Percentiles rank a stretch among this genome's conserved stretches.
phyloP scores from a whole-genome alignment of 805 yeast genomes.

The Wickerhamomyces hampshirensis region DNA sequence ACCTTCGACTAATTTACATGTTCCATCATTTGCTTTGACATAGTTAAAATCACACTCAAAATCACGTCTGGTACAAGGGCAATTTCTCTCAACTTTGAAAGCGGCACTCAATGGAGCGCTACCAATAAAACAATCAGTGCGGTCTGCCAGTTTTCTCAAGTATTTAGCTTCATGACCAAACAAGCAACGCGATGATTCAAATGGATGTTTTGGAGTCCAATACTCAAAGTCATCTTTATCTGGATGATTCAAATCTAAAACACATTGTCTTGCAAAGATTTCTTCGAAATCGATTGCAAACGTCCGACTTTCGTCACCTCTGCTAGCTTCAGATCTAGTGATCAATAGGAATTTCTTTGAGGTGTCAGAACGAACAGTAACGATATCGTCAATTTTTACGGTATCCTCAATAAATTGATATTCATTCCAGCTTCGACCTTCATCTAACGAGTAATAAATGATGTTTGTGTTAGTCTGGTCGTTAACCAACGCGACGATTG shows the following conservation, averaged over 20 bases:
- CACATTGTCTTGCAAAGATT: slow-evolving; percentile 50
- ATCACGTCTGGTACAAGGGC: slow-evolving; percentile 82
- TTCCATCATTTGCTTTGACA: slow-evolving; percentile 65
- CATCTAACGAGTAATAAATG: slow-evolving; percentile 66
- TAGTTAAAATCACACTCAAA: slow-evolving; percentile 93
- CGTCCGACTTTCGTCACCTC: slow-evolving; percentile 41
- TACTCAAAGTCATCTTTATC: slow-evolving; percentile 55
- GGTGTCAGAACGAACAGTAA: slow-evolving; percentile 88
- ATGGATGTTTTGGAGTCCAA: slow-evolving; percentile 58
- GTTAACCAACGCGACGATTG: slow-evolving; percentile 69
- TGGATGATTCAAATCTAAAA: slow-evolving; percentile 38
- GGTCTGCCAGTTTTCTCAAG: slow-evolving; percentile 48
- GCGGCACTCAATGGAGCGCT: slow-evolving; percentile 52
- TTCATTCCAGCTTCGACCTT: slow-evolving; percentile 72
- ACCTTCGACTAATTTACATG: slow-evolving; percentile 78
- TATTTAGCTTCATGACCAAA: slow-evolving; percentile 71
- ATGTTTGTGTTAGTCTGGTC: slow-evolving; percentile 51
- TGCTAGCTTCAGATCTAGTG: slow-evolving; percentile 38
- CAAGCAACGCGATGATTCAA: slow-evolving; percentile 45
- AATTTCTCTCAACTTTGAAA: slow-evolving; percentile 52
- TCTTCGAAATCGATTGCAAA: slow-evolving; percentile 53
- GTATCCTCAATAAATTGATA: slow-evolving; percentile 55
- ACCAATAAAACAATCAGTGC: slow-evolving; percentile 61
- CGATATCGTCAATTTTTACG: slow-evolving; percentile 62
- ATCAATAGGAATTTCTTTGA: slow-evolving; percentile 71